phyloP scores from a whole-genome alignment of 2,329 filamentous ascomycete genomes.

The Sarocladium oryzae region DNA sequence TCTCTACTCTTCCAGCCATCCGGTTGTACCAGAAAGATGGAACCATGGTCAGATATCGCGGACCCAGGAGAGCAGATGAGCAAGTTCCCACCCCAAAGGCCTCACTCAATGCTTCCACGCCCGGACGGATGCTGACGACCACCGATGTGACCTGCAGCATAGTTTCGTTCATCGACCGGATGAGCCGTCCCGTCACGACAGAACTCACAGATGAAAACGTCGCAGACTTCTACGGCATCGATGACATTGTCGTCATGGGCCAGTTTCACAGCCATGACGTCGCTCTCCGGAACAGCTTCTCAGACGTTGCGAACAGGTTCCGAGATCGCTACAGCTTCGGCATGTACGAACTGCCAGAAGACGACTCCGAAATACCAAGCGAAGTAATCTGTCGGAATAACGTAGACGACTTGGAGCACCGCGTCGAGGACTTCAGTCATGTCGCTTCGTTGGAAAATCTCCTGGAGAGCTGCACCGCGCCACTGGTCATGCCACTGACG shows the following conservation, averaged over 20 bases:
- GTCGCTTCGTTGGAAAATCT: conserved; percentile 30
- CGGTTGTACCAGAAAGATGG: conserved; percentile 32
- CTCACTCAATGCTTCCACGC: no score
- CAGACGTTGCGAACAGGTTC: conserved; percentile 26
- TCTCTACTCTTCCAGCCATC: conserved; percentile 41
- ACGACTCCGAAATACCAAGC: conserved; percentile 11
- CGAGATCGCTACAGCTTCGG: conserved; percentile 37
- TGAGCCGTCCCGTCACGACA: conserved; percentile 18
- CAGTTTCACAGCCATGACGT: conserved; percentile 24
- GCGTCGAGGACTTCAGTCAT: conserved; percentile 23
- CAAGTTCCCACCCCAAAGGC: conserved; percentile 14
- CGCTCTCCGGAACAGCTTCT: conserved; percentile 24
- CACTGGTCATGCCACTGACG: conserved; percentile 37
- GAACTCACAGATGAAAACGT: conserved; percentile 9
- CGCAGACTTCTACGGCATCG: conserved; percentile 27
- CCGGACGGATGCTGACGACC: no score
- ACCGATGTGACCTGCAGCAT: no score
- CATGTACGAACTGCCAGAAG: conserved; percentile 11
- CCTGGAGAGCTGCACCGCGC: conserved; percentile 29
- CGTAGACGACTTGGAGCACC: conserved; percentile 27
- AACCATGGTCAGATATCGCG: conserved; percentile 33
- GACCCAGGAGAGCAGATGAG: conserved; percentile 31
- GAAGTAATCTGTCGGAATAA: conserved; percentile 35
- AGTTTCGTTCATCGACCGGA: conserved; percentile 22
- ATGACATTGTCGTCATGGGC: conserved; percentile 37